Evolutionary conservation across 1,284 basidiomycete genomes (phyloP).

Genomic region (Irpex lacteus): DNA sequence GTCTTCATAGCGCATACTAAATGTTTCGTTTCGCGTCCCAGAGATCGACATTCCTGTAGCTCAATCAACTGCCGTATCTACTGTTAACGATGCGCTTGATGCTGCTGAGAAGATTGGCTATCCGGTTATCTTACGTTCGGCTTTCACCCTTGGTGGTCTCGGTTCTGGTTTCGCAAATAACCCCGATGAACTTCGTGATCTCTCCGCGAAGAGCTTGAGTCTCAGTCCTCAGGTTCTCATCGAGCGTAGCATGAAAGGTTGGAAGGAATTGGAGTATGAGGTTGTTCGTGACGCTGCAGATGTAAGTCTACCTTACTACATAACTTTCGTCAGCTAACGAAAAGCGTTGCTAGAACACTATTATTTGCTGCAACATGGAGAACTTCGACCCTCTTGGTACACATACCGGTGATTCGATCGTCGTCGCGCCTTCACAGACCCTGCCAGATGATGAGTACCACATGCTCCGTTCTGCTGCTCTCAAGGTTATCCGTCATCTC

Average conservation of each 20-base stretch:
- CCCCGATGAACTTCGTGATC: slow-evolving; percentile 91
- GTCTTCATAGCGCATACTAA: slow-evolving; percentile 4
- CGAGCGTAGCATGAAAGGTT: slow-evolving; percentile 98
- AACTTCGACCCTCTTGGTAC: slow-evolving; percentile 99
- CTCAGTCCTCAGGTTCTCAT: slow-evolving; percentile 96
- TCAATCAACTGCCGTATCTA: slow-evolving; percentile 96
- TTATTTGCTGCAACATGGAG: slow-evolving; percentile 97
- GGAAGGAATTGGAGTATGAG: slow-evolving; percentile 99
- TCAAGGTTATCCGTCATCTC: slow-evolving; percentile 87
- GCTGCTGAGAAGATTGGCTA: slow-evolving; percentile 94
- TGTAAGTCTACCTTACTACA: slow-evolving; percentile 41
- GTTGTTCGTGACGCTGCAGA: slow-evolving; percentile 97
- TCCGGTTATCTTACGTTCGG: slow-evolving; percentile 97
- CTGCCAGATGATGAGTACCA: slow-evolving; percentile 98
- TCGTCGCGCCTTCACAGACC: slow-evolving; percentile 98
- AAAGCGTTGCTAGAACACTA: slow-evolving; percentile 65
- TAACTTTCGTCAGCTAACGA: slow-evolving; percentile 4
- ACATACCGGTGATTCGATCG: slow-evolving; percentile 99
- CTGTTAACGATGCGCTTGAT: slow-evolving; percentile 87
- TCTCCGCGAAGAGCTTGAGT: slow-evolving; percentile 89
- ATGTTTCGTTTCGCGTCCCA: slow-evolving; percentile 28
- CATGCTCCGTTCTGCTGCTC: slow-evolving; percentile 96
- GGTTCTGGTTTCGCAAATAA: slow-evolving; percentile 98
- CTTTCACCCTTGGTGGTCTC: slow-evolving; percentile 97
- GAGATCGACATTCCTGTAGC: slow-evolving; percentile 99